Evolutionary conservation across 1,284 basidiomycete species (phyloP).

Genomic region (Leccinum insolens): DNA sequence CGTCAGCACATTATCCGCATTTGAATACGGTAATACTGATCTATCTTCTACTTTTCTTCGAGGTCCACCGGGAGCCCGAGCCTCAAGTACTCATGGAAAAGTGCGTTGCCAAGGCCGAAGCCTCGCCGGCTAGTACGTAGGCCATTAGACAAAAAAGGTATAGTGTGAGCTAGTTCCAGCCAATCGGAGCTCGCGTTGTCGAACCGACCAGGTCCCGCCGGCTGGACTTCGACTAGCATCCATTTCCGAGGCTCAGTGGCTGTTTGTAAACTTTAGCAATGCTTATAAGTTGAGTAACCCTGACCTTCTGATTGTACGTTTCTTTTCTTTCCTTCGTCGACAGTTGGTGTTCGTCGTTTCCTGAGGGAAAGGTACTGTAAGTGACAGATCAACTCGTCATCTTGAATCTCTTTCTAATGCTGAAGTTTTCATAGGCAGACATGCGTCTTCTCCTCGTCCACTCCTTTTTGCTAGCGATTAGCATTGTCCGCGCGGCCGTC

Average conservation of each 20-base stretch:
- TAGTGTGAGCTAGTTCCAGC: neutral
- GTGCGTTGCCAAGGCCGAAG: neutral
- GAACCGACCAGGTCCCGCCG: neutral
- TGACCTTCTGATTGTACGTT: neutral
- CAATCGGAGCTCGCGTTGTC: neutral
- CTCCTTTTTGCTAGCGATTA: constrained; percentile 24
- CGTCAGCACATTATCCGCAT: neutral
- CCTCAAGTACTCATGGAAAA: neutral
- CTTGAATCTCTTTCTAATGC: neutral
- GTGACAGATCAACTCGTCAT: neutral
- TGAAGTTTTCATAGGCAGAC: neutral
- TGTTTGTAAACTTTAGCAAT: neutral
- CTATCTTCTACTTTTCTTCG: neutral
- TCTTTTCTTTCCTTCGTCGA: neutral
- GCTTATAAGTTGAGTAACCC: neutral
- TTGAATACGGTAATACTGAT: neutral
- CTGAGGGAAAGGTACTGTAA: constrained; percentile 12
- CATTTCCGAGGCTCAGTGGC: too few species aligned
- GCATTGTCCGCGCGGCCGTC: constrained; percentile 22
- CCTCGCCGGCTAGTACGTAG: neutral
- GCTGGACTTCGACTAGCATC: neutral
- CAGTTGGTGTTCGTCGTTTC: constrained; percentile 16
- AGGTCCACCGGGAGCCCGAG: neutral
- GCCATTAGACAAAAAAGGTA: neutral
- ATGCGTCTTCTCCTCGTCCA: constrained; percentile 31